Percentiles rank a stretch among this genome's conserved stretches.
These are phyloP conservation scores for Ophiostoma australiae DNA, from an alignment of 2,329 filamentous ascomycete genomes.

Conservation along the genomic window DNA sequence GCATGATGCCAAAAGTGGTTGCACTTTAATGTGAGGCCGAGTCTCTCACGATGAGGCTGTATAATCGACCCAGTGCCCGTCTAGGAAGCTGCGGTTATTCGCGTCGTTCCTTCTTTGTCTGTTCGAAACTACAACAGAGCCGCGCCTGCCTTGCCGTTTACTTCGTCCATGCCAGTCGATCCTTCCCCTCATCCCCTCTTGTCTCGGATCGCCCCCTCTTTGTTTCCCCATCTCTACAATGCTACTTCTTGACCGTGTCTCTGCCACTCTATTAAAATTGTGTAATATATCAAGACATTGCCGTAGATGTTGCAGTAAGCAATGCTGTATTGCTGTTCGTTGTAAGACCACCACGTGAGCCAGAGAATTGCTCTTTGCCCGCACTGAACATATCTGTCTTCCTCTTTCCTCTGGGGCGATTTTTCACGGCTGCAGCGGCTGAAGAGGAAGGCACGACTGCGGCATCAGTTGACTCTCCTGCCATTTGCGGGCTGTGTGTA, in stretches of 20 bases:
- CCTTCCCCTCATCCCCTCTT: constrained; percentile 7
- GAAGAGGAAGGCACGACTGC: constrained; percentile 20
- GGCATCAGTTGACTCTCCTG: constrained; percentile 11
- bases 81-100: background rate
- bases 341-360: background rate
- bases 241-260: background rate
- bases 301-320: background rate
- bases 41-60: background rate
- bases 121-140: background rate
- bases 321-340: background rate
- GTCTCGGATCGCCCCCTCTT: constrained; percentile 10
- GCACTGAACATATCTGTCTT: background rate
- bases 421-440: constrained; percentile 19
- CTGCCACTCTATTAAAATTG: background rate
- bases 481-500: background rate
- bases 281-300: background rate
- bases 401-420: background rate
- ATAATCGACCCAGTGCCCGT: background rate
- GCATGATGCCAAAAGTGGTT: background rate
- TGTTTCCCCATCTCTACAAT: background rate
- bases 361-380: background rate
- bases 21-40: background rate
- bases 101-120: background rate
- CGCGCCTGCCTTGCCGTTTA: background rate
- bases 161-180: background rate